phyloP scores from a whole-genome alignment of 176 grass and related monocot species.

The Avena eriantha region DNA sequence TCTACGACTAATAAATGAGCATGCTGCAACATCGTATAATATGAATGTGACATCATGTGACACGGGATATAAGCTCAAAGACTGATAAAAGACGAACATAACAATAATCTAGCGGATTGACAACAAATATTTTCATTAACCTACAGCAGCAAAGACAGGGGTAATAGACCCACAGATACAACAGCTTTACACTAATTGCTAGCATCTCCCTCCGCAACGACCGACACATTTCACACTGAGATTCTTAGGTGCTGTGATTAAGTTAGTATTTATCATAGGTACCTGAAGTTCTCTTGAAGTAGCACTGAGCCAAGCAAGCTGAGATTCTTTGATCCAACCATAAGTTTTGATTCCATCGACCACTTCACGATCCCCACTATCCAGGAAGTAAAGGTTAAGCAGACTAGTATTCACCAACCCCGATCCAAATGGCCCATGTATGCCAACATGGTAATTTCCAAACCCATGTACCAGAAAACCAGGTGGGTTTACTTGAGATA shows the following conservation, averaged over 20 bases:
- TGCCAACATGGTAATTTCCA: conserved; percentile 80
- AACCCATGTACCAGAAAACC: conserved; percentile 80
- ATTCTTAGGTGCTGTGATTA: not conserved
- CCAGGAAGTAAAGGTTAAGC: conserved; percentile 89
- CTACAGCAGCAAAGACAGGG: not conserved
- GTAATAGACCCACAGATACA: not conserved
- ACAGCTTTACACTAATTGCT: not conserved
- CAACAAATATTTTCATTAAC: not conserved
- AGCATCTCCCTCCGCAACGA: not conserved
- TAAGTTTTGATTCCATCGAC: conserved; percentile 74
- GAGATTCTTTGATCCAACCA: conserved; percentile 93
- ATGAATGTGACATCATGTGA: conserved; percentile 11
- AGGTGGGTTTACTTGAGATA: conserved; percentile 87
- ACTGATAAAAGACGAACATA: not conserved
- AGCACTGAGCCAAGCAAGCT: conserved; percentile 69
- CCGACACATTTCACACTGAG: not conserved
- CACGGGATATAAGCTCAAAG: not conserved
- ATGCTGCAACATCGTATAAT: not conserved
- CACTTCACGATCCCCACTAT: conserved; percentile 81
- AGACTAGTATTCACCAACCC: conserved; percentile 73
- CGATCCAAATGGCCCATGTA: conserved; percentile 72
- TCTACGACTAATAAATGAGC: not conserved
- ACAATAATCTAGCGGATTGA: not conserved
- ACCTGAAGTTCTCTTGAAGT: conserved; percentile 74
- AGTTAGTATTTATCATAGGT: conserved; percentile 6